Evolutionary conservation across 306 rosid genomes (phyloP), one percentile per base, ranked within the genome.

Genomic region (Rubus parviflorus): DNA sequence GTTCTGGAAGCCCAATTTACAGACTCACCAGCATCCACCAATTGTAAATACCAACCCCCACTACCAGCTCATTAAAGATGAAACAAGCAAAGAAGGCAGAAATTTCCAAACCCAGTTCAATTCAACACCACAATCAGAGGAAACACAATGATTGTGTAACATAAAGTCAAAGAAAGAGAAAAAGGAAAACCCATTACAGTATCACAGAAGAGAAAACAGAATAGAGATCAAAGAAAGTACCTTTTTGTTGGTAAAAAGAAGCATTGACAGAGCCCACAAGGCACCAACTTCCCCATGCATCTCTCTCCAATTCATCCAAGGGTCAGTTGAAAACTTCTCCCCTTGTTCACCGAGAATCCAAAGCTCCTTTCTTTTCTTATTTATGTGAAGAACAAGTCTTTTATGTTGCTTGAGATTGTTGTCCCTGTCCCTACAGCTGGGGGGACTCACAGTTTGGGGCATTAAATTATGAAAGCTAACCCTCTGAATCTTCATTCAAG

Each of bases 211-310:
- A 68, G 0, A 60, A 68, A 78, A 74, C 9, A 73, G 76, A 56
- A 56, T 75, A 23, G 75, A 70, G 79, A 74, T 56, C 69, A 85
- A 54, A 81, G 73, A 73, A 74, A 77, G 83, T 72, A 85, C 87
- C 96, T 91, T 94, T 92, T 80, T 74, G 60, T 68, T 54, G 43
- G 73, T 35, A 79, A 83, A 87, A 79, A 73, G 78, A 81, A 77
- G 78, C 65, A 82, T 79, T 72, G 80, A 51, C 45, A 35, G 92
- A 89, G 96, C 97, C 98, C 97, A 90, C 98, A 68, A 83, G 81
- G 71, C 86, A 87, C 70, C 85, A 82, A 58, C 72, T 83, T 78
- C 86, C 70, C 84, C 83, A 76, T 75, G 90, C 86, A 69, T 19
- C 17, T 17, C 68, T 68, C 56, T 53, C 88, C 84, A 88, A 80